A percentile compares a stretch with the other conserved stretches of the same genome.
These are phyloP conservation scores for Cryptococcus floricola DNA, from an alignment of 1,284 basidiomycete genomes.

Conservation along the genomic window DNA sequence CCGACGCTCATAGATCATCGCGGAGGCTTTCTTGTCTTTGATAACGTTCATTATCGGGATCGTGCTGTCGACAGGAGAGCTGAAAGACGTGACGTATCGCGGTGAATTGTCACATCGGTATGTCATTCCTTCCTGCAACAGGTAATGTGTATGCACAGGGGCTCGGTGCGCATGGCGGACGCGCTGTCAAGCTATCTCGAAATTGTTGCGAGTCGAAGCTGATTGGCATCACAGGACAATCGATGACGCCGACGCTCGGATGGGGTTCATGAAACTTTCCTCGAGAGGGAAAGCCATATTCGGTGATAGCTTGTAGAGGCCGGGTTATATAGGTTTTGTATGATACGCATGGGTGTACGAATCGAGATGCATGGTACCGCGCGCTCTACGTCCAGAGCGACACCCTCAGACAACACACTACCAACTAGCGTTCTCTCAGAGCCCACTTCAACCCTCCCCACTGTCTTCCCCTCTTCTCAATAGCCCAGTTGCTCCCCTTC, in stretches of 20 bases:
- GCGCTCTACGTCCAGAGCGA: neutral
- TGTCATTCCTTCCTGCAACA: constrained; percentile 8
- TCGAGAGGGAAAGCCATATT: constrained; percentile 34
- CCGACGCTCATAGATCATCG: constrained; percentile 33
- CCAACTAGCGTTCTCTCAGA: constrained; percentile 16
- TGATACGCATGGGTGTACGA: neutral
- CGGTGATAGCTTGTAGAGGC: constrained; percentile 19
- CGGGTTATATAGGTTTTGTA: neutral
- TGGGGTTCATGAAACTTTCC: constrained; percentile 35
- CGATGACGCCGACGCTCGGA: constrained; percentile 36
- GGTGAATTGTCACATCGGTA: constrained; percentile 45
- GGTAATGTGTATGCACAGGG: neutral
- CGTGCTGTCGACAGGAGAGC: constrained; percentile 25
- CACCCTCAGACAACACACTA: neutral
- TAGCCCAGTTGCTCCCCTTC: constrained; percentile 6
- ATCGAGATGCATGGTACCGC: neutral
- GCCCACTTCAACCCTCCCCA: constrained; percentile 24
- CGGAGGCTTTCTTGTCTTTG: constrained; percentile 42
- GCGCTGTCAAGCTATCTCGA: too few relatives aligned
- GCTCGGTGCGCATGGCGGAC: neutral
- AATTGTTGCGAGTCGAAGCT: neutral
- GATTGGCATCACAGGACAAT: constrained; percentile 19
- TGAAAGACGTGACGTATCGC: constrained; percentile 47
- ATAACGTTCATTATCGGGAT: constrained; percentile 41
- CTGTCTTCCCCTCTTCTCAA: constrained; percentile 9